Conservation (phyloP, 1,139 yeast genomes). For the Blastobotrys apis region DNA sequence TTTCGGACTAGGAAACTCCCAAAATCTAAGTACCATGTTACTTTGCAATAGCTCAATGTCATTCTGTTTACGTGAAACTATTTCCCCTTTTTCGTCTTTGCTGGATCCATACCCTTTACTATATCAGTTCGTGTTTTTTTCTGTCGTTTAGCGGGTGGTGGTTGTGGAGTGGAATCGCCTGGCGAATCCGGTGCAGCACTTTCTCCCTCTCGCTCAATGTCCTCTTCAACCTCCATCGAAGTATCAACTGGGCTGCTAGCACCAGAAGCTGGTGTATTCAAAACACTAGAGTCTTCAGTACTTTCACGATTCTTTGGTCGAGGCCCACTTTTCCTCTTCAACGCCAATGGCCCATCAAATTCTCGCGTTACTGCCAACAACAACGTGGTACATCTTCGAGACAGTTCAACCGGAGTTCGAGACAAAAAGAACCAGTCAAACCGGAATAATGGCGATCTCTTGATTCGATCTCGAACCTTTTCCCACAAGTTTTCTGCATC, state of each 20-base stretch:
- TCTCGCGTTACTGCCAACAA: constrained; percentile 39
- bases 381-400: constrained; percentile 78
- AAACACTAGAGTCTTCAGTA: constrained; percentile 12
- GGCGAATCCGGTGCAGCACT: constrained; percentile 12
- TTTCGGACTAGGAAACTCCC: too few relatives aligned
- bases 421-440: constrained; percentile 91
- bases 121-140: constrained; percentile 22
- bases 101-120: constrained; percentile 19
- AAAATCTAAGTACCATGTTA: too few relatives aligned
- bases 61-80: too few relatives aligned
- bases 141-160: constrained; percentile 20
- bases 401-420: constrained; percentile 79
- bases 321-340: constrained; percentile 31
- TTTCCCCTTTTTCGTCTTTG: too few relatives aligned
- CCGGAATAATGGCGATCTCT: constrained; percentile 65
- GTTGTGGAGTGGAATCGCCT: constrained; percentile 14
- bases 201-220: neutral
- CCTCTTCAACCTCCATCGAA: neutral
- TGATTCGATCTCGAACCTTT: constrained; percentile 71
- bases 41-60: too few relatives aligned
- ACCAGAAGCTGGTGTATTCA: constrained; percentile 17
- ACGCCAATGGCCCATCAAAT: constrained; percentile 32
- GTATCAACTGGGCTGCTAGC: constrained; percentile 21
- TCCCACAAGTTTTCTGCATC: constrained; percentile 72
- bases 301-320: constrained; percentile 15